A percentile compares a stretch with the other conserved stretches of the same genome.
phyloP scores from a whole-genome alignment of 129 eudicot species.

The Saussurea involucrata region DNA sequence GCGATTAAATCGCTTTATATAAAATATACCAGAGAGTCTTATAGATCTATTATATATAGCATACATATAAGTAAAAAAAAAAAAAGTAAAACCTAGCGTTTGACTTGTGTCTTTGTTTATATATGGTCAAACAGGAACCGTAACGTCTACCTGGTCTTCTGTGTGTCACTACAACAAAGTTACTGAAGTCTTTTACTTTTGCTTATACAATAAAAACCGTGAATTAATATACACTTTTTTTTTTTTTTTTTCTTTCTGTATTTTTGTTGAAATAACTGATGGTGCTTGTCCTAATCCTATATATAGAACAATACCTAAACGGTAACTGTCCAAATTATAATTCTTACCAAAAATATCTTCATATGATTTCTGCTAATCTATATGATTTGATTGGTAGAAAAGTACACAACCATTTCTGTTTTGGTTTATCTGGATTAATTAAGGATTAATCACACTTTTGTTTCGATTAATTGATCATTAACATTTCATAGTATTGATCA shows the following conservation, averaged over 20 bases:
- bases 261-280: not conserved
- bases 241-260: too few relatives aligned
- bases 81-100: slow-evolving; percentile 4
- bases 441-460: not conserved
- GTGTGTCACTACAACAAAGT: slow-evolving; percentile 26
- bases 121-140: slow-evolving; percentile 31
- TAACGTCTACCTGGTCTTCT: slow-evolving; percentile 22
- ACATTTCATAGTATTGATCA: not conserved
- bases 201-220: slow-evolving; percentile 29
- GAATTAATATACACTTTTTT: slow-evolving; percentile 7
- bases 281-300: not conserved
- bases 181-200: slow-evolving; percentile 27
- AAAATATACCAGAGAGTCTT: slow-evolving; percentile 15
- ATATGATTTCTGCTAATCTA: slow-evolving; percentile 15
- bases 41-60: slow-evolving; percentile 13
- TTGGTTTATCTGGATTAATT: not conserved
- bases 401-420: slow-evolving; percentile 12
- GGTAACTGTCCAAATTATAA: not conserved
- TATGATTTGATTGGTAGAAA: slow-evolving; percentile 31
- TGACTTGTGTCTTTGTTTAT: slow-evolving; percentile 39
- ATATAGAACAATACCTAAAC: not conserved
- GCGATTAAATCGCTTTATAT: slow-evolving; percentile 33
- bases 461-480: not conserved
- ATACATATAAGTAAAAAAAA: not conserved
- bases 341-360: slow-evolving; percentile 12